A percentile compares a stretch with the other conserved stretches of the same genome.
These are phyloP conservation scores for Backusella tuberculispora DNA, from an alignment of 192 early-diverging fungal genomes.

Conservation along the genomic window DNA sequence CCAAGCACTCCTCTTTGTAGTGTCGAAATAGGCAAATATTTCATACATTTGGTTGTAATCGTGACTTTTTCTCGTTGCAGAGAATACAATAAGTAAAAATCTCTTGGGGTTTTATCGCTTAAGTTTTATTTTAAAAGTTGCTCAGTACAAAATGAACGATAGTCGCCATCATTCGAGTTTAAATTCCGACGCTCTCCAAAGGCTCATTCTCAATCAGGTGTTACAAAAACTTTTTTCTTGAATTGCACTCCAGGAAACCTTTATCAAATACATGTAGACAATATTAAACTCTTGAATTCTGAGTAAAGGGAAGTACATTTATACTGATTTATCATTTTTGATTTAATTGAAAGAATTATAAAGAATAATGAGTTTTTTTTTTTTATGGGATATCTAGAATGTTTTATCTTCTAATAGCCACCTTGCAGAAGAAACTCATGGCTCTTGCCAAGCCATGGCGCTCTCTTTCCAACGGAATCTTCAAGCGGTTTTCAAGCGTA, in stretches of 20 bases:
- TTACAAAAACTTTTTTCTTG: no score
- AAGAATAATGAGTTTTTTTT: not conserved
- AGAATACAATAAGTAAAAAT: not conserved
- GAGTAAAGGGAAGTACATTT: not conserved
- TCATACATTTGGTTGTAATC: not conserved
- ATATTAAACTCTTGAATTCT: not conserved
- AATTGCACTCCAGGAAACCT: no score
- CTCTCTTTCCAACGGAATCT: constrained; percentile 11
- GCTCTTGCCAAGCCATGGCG: constrained; percentile 1
- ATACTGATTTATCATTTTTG: not conserved
- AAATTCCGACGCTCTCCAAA: no score
- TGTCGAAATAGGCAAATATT: not conserved
- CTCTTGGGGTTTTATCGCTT: not conserved
- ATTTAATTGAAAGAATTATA: constrained; percentile 1
- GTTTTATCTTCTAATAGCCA: not conserved
- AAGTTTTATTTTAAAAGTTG: no score
- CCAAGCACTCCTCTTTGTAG: not conserved
- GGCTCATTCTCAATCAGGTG: no score
- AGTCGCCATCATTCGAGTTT: no score
- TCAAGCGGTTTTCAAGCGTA: not conserved
- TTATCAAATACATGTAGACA: no score
- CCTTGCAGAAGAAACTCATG: not conserved
- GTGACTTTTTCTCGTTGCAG: no score
- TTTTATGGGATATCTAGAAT: not conserved
- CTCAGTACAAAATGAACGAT: no score